Percentiles rank a stretch among this genome's conserved stretches.
Conservation (phyloP, 805 yeast species). For the Metschnikowia bowlesiae region DNA sequence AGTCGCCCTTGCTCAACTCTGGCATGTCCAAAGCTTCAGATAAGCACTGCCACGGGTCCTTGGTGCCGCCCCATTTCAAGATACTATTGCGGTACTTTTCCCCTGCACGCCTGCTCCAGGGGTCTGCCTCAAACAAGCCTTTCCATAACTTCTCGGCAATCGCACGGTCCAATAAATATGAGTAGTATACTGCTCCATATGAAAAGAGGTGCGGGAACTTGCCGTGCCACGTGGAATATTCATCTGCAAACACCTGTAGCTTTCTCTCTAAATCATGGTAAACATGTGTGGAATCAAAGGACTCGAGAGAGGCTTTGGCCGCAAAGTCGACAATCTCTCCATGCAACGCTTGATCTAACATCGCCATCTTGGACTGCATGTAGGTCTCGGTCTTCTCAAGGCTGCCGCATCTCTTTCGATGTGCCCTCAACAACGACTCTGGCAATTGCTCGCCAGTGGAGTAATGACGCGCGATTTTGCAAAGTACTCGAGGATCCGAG, state of each 20-base stretch:
- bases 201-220: conserved; percentile 90
- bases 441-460: conserved; percentile 62
- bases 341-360: conserved; percentile 80
- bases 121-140: conserved; percentile 63
- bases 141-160: conserved; percentile 85
- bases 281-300: conserved; percentile 47
- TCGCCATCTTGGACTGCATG: conserved; percentile 86
- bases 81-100: conserved; percentile 65
- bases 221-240: conserved; percentile 83
- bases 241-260: conserved; percentile 61
- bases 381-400: conserved; percentile 70
- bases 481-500: conserved; percentile 69
- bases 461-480: conserved; percentile 68
- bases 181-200: conserved; percentile 91
- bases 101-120: conserved; percentile 71
- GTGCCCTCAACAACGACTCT: conserved; percentile 41
- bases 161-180: conserved; percentile 87
- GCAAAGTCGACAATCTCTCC: conserved; percentile 35
- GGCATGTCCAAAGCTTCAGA: conserved; percentile 72
- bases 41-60: conserved; percentile 82
- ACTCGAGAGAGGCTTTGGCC: conserved; percentile 6
- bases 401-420: conserved; percentile 48
- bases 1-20: conserved; percentile 60
- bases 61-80: conserved; percentile 89
- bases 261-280: conserved; percentile 64